Percentiles rank a stretch among this genome's conserved stretches.
These are phyloP conservation scores for Monilinia fructicola DNA, from an alignment of 2,329 filamentous ascomycete genomes.

Conservation along the genomic window DNA sequence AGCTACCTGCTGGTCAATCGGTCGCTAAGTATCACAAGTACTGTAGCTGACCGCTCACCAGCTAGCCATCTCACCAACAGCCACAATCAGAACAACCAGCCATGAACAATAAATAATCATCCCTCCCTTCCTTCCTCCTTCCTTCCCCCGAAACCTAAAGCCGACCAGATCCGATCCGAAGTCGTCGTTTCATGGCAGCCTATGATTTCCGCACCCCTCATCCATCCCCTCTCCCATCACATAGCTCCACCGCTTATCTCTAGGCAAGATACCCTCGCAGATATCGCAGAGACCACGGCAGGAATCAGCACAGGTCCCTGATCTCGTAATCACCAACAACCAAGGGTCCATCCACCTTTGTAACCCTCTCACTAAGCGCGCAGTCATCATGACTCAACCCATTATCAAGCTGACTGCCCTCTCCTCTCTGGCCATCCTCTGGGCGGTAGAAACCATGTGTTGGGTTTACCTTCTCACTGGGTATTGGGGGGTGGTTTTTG, in stretches of 20 bases:
- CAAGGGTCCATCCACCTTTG: too few relatives aligned
- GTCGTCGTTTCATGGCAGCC: background rate
- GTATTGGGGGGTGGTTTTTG: too few relatives aligned
- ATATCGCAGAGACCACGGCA: background rate
- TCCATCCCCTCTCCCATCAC: background rate
- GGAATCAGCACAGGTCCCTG: too few relatives aligned
- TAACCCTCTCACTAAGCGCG: background rate
- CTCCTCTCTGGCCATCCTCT: background rate
- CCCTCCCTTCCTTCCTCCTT: background rate
- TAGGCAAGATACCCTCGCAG: background rate
- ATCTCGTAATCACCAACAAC: too few relatives aligned
- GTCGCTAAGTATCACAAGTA: too few relatives aligned
- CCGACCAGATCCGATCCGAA: background rate
- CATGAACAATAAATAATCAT: background rate
- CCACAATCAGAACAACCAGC: too few relatives aligned
- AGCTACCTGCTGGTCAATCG: too few relatives aligned
- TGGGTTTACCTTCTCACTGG: background rate
- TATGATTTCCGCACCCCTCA: background rate
- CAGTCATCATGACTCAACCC: background rate
- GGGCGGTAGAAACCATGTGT: slow-evolving; percentile 8
- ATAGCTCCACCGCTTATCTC: background rate
- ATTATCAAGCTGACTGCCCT: background rate
- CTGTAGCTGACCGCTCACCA: too few relatives aligned
- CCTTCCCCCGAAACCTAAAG: background rate
- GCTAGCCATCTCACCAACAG: too few relatives aligned